Conservation (phyloP, 495 filamentous ascomycete species). For the Penicillium crystallinum region DNA sequence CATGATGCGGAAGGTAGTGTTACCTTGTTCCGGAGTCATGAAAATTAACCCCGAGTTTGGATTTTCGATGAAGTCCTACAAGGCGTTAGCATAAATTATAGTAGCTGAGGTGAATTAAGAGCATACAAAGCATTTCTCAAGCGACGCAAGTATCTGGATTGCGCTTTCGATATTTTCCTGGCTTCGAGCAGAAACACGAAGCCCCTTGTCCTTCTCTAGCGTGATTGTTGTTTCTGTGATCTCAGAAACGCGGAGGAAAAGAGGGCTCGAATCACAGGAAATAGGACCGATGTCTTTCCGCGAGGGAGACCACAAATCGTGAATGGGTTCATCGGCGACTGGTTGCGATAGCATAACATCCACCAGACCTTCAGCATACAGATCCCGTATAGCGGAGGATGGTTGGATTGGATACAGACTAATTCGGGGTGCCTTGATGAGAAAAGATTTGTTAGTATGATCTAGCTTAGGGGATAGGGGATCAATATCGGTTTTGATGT, state of each 20-base stretch:
- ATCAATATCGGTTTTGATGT: not conserved
- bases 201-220: not conserved
- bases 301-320: not conserved
- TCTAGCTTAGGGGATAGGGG: not conserved
- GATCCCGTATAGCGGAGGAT: not conserved
- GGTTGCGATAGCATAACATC: not conserved
- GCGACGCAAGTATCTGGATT: not conserved
- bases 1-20: slow-evolving; percentile 3
- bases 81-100: not conserved
- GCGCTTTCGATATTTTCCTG: not conserved
- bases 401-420: not conserved
- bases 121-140: slow-evolving; percentile 1
- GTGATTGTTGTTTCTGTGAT: not conserved
- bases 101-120: not conserved
- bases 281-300: not conserved
- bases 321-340: not conserved
- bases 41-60: not conserved
- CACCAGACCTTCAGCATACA: not conserved
- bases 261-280: not conserved
- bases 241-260: not conserved
- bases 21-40: not conserved
- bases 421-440: not conserved
- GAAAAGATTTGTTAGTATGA: not conserved
- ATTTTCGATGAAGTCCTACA: slow-evolving; percentile 2
- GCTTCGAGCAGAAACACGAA: not conserved